A percentile compares a stretch with the other conserved stretches of the same genome.
Evolutionary conservation across 164 flowering plant genomes (phyloP).

Genomic region (Stephania japonica): DNA sequence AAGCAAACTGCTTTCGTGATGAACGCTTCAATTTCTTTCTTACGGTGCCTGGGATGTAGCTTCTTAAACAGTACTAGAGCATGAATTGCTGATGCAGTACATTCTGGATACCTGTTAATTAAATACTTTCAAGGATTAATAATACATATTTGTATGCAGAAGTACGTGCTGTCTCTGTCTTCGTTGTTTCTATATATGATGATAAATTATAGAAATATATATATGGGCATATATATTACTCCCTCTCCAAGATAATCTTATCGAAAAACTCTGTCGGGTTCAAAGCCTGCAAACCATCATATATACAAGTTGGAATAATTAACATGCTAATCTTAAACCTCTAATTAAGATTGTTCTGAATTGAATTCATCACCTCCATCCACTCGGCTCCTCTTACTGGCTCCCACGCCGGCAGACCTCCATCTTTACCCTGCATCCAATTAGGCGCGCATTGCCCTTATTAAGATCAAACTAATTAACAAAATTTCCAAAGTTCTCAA

Average conservation of each 20-base stretch:
- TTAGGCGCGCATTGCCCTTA: background rate
- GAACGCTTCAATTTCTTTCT: slow-evolving; percentile 56
- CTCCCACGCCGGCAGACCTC: slow-evolving; percentile 13
- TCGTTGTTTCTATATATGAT: too few species aligned
- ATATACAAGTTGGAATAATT: background rate
- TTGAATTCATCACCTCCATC: slow-evolving; percentile 8
- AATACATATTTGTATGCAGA: too few species aligned
- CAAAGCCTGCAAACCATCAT: slow-evolving; percentile 43
- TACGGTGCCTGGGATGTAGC: slow-evolving; percentile 66
- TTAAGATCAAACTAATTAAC: background rate
- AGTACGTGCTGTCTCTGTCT: too few species aligned
- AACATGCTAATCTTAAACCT: background rate
- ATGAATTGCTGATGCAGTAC: slow-evolving; percentile 92
- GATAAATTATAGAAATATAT: background rate
- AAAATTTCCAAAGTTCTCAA: background rate
- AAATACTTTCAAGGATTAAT: too few species aligned
- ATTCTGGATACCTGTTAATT: slow-evolving; percentile 96
- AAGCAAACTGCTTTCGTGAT: slow-evolving; percentile 43
- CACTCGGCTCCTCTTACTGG: slow-evolving; percentile 5
- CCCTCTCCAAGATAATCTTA: slow-evolving; percentile 86
- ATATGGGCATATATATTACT: slow-evolving; percentile 33
- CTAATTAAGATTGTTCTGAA: too few species aligned
- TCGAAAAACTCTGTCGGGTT: slow-evolving; percentile 97
- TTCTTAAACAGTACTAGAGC: slow-evolving; percentile 59
- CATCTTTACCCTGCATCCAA: slow-evolving; percentile 10